Conservation (phyloP, 2,329 filamentous ascomycete species). For the Trichoderma sp. region DNA sequence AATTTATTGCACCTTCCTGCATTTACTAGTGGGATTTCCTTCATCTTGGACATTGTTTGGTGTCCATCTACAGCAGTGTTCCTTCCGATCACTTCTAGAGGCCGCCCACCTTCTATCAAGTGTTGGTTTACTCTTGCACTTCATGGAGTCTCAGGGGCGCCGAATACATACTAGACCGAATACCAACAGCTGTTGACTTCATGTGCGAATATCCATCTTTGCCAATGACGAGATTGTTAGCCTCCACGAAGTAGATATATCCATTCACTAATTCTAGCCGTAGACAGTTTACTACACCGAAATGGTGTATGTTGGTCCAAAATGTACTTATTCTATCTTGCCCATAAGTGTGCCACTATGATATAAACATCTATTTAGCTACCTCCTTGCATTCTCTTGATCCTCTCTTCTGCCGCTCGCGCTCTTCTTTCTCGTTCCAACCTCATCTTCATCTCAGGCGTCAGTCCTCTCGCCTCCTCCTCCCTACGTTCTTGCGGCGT, state of each 20-base stretch:
- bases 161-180: neutral
- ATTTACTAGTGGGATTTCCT: neutral
- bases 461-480: slow-evolving; percentile 81
- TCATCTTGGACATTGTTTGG: neutral
- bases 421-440: slow-evolving; percentile 87
- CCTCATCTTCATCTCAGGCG: slow-evolving; percentile 79
- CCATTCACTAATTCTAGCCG: neutral
- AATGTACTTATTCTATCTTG: neutral
- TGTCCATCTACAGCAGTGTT: neutral
- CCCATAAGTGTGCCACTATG: neutral
- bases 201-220: neutral
- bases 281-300: neutral
- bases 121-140: neutral
- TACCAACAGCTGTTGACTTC: neutral
- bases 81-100: neutral
- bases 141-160: neutral
- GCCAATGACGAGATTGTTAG: neutral
- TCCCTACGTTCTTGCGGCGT: slow-evolving; percentile 77
- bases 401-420: slow-evolving; percentile 84
- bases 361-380: slow-evolving; percentile 12
- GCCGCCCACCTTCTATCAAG: neutral
- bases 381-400: slow-evolving; percentile 57
- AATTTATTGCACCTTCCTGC: neutral
- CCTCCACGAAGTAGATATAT: neutral
- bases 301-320: neutral